A percentile compares a stretch with the other conserved stretches of the same genome.
phyloP scores from a whole-genome alignment of 495 filamentous ascomycete genomes.

The Patellaria atrata region DNA sequence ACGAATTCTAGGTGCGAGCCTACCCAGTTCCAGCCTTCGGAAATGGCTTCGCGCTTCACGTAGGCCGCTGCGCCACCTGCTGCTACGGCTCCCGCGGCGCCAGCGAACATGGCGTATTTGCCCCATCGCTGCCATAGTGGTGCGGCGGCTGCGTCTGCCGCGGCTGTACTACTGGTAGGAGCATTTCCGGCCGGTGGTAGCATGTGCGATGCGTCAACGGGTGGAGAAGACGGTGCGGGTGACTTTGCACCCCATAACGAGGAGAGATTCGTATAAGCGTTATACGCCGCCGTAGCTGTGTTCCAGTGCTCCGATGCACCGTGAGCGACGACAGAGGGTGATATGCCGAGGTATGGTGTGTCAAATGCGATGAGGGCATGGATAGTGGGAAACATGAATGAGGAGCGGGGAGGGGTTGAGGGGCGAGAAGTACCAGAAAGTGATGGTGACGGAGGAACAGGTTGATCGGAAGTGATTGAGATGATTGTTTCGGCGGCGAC shows the following conservation, averaged over 20 bases:
- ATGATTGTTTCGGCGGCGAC: slow-evolving; percentile 81
- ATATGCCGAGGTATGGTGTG: slow-evolving; percentile 84
- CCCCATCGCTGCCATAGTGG: slow-evolving; percentile 62
- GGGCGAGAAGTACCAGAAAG: slow-evolving; percentile 6
- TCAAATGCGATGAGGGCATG: slow-evolving; percentile 88
- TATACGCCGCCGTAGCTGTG: slow-evolving; percentile 52
- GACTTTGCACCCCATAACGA: slow-evolving; percentile 30
- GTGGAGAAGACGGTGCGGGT: slow-evolving; percentile 5
- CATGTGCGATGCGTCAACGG: slow-evolving; percentile 17
- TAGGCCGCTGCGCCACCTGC: slow-evolving; percentile 76
- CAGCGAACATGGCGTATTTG: slow-evolving; percentile 67
- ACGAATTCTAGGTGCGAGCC: slow-evolving; percentile 92
- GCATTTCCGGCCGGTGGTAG: slow-evolving; percentile 15
- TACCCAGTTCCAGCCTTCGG: slow-evolving; percentile 60
- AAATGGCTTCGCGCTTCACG: slow-evolving; percentile 62
- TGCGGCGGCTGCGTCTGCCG: slow-evolving; percentile 37
- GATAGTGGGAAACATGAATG: slow-evolving; percentile 54
- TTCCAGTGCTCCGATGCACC: slow-evolving; percentile 77
- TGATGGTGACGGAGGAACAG: slow-evolving; percentile 32
- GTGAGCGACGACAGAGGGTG: slow-evolving; percentile 77
- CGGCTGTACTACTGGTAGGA: slow-evolving; percentile 22
- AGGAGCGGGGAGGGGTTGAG: slow-evolving; percentile 24
- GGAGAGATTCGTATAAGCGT: slow-evolving; percentile 49
- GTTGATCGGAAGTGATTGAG: slow-evolving; percentile 50
- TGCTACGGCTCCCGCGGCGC: slow-evolving; percentile 66